Percentiles rank a stretch among this genome's conserved stretches.
Conservation (phyloP, 345 rosid species). For the Salix caprea region DNA sequence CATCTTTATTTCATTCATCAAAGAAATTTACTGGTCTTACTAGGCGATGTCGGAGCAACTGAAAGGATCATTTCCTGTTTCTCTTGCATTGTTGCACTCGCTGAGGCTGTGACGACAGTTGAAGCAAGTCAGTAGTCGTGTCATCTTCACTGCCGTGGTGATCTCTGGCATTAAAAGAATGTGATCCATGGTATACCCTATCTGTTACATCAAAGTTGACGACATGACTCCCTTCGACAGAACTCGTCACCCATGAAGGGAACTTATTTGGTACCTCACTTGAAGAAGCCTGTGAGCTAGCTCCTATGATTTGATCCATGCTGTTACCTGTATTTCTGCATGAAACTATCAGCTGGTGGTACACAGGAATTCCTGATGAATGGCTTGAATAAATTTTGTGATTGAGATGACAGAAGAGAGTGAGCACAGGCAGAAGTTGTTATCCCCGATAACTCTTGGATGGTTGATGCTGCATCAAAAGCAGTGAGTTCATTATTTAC, state of each 20-base stretch:
- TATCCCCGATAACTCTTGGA: constrained; percentile 34
- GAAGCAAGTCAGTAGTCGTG: constrained; percentile 60
- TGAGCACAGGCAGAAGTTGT: constrained; percentile 46
- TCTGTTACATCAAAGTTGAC: constrained; percentile 26
- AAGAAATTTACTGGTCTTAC: not conserved
- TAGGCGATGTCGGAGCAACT: constrained; percentile 33
- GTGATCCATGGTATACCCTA: constrained; percentile 26
- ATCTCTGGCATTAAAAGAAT: constrained; percentile 19
- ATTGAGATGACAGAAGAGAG: constrained; percentile 70
- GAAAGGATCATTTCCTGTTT: constrained; percentile 47
- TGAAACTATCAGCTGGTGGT: constrained; percentile 20
- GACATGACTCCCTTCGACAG: constrained; percentile 32
- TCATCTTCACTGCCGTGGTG: constrained; percentile 32
- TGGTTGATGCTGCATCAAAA: constrained; percentile 29
- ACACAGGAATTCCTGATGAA: constrained; percentile 25
- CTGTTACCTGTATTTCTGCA: constrained; percentile 8
- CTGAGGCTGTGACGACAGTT: constrained; percentile 68
- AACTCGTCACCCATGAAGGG: constrained; percentile 27
- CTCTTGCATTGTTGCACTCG: constrained; percentile 42
- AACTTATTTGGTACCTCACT: constrained; percentile 29
- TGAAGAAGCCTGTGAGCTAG: constrained; percentile 22
- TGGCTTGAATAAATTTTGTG: constrained; percentile 32
- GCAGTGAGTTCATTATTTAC: constrained; percentile 34
- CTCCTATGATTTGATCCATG: constrained; percentile 15
- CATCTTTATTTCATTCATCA: too few relatives aligned